Conservation (phyloP, 2,329 filamentous ascomycete species). For the Colletotrichum filicis region DNA sequence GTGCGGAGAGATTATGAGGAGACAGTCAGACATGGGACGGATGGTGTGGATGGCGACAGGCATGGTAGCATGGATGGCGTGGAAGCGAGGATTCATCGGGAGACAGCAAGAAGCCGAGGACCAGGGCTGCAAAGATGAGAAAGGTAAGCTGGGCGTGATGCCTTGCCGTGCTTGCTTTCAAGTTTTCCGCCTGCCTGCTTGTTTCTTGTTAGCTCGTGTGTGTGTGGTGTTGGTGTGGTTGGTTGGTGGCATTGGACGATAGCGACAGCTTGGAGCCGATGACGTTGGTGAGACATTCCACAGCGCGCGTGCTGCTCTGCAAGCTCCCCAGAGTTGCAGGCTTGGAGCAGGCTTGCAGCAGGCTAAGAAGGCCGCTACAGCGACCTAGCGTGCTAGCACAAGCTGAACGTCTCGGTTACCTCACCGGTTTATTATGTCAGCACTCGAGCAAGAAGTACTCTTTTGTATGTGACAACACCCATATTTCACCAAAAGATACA, state of each 20-base stretch:
- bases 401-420: not conserved
- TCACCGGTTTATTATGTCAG: not conserved
- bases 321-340: not conserved
- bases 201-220: not conserved
- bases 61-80: not conserved
- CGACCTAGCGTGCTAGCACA: not conserved
- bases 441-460: not conserved
- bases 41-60: slow-evolving; percentile 24
- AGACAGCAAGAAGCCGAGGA: not conserved
- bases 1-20: slow-evolving; percentile 5
- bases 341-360: not conserved
- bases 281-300: slow-evolving; percentile 34
- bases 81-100: slow-evolving; percentile 1
- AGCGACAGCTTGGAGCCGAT: slow-evolving; percentile 22
- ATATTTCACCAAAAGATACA: not conserved
- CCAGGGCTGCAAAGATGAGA: not conserved
- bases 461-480: not conserved
- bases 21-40: not conserved
- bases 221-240: slow-evolving; percentile 8
- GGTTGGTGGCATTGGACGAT: not conserved
- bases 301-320: not conserved
- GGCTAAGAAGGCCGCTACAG: slow-evolving; percentile 9
- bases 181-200: not conserved
- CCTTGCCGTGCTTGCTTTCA: not conserved
- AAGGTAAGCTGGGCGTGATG: not conserved